Percentiles rank a stretch among this genome's conserved stretches.
Evolutionary conservation across 1,139 yeast species (phyloP).

Genomic region (Pichia sp.): DNA sequence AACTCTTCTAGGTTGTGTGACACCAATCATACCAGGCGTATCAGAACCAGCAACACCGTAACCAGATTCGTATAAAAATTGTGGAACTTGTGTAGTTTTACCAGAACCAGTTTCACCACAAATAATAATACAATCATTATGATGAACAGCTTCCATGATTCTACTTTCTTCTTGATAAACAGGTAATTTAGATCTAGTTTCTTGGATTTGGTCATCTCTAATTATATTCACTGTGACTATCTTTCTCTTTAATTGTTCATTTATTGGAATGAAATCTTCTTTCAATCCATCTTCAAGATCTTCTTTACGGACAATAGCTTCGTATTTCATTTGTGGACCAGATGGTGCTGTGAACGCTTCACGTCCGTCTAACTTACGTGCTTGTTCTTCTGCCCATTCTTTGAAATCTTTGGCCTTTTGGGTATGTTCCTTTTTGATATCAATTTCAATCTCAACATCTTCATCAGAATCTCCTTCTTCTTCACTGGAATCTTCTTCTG

Average conservation of each 20-base stretch:
- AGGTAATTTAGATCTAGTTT: conserved; percentile 70
- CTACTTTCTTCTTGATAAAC: conserved; percentile 89
- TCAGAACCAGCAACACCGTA: conserved; percentile 66
- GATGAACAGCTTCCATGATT: conserved; percentile 94
- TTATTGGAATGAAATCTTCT: conserved; percentile 55
- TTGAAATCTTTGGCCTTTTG: conserved; percentile 48
- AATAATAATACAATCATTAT: conserved; percentile 84
- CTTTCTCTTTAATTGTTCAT: conserved; percentile 53
- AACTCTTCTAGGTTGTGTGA: conserved; percentile 97
- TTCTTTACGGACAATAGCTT: conserved; percentile 53
- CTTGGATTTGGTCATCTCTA: conserved; percentile 64
- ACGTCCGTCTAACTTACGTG: conserved; percentile 58
- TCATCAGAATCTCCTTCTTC: conserved; percentile 25
- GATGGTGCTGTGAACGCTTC: conserved; percentile 44
- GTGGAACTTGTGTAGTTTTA: conserved; percentile 78
- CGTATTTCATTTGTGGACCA: conserved; percentile 48
- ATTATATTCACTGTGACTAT: conserved; percentile 68
- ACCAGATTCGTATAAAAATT: conserved; percentile 82
- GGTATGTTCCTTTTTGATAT: conserved; percentile 34
- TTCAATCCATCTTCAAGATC: conserved; percentile 65
- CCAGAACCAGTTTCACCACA: conserved; percentile 96
- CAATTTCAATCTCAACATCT: conserved; percentile 30
- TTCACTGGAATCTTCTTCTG: conserved; percentile 31
- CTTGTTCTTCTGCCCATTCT: conserved; percentile 60
- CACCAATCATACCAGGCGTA: conserved; percentile 90